These are phyloP conservation scores for Haplosporangium sp. DNA, from an alignment of 371 early-diverging fungal species.

Conservation along the genomic window DNA sequence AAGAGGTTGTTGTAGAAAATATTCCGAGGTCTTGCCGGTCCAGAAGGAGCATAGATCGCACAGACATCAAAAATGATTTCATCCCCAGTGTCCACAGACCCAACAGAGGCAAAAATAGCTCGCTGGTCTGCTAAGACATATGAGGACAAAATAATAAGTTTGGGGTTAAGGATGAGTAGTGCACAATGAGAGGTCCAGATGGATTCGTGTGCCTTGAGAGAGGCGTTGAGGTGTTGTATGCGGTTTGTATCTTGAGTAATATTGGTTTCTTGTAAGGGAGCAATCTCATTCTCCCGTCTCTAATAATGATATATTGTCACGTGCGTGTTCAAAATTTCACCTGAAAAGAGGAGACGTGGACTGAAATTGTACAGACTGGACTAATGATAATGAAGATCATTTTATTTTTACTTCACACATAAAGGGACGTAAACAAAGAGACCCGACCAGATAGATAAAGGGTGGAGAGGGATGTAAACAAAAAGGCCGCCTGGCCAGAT, in stretches of 20 bases:
- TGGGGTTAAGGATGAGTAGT: neutral
- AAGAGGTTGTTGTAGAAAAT: conserved; percentile 1
- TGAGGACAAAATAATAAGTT: conserved; percentile 6
- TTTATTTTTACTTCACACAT: too few relatives aligned
- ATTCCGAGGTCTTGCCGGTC: neutral
- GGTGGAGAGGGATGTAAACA: too few relatives aligned
- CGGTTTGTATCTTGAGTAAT: neutral
- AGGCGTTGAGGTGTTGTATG: conserved; percentile 6
- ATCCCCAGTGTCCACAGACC: neutral
- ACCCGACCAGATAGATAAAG: too few relatives aligned
- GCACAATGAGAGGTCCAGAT: conserved; percentile 10
- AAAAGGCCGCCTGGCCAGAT: too few relatives aligned
- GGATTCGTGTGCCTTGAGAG: neutral
- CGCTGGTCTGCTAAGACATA: neutral
- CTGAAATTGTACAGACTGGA: too few relatives aligned
- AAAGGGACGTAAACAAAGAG: too few relatives aligned
- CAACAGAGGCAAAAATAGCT: conserved; percentile 2
- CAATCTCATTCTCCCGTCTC: too few relatives aligned
- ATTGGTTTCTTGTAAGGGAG: conserved; percentile 9
- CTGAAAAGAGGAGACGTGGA: too few relatives aligned
- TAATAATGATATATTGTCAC: too few relatives aligned
- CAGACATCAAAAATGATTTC: neutral
- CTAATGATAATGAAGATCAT: too few relatives aligned
- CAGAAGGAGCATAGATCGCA: conserved; percentile 5
- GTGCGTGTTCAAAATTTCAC: too few relatives aligned